Conservation (phyloP, 2,329 filamentous ascomycete genomes). For the Scedosporium aurantiacum region DNA sequence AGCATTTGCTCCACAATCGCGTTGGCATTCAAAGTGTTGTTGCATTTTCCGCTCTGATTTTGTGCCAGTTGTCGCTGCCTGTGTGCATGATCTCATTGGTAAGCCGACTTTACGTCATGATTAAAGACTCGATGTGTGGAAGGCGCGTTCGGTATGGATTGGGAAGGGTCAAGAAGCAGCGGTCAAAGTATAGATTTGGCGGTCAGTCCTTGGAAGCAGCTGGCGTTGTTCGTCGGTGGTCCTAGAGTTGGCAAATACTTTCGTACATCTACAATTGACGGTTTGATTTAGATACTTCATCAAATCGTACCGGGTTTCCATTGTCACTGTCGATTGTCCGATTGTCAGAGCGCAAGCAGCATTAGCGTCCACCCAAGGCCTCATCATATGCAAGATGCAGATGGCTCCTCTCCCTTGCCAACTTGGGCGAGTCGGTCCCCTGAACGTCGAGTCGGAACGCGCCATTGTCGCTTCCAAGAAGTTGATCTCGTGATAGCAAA, state of each 20-base stretch:
- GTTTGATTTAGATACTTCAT: too few species aligned
- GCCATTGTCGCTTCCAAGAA: not conserved
- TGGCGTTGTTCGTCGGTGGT: too few species aligned
- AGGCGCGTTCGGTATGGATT: not conserved
- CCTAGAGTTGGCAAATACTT: too few species aligned
- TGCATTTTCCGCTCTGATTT: not conserved
- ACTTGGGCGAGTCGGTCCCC: too few species aligned
- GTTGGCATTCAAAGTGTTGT: too few species aligned
- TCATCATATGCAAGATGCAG: not conserved
- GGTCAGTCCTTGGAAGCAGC: not conserved
- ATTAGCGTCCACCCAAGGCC: not conserved
- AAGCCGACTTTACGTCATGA: not conserved
- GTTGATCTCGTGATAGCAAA: not conserved
- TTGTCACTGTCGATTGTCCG: too few species aligned
- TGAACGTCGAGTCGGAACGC: too few species aligned
- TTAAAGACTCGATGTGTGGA: not conserved
- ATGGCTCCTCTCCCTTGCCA: too few species aligned
- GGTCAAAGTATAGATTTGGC: not conserved
- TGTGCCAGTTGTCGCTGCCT: not conserved
- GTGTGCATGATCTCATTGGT: not conserved
- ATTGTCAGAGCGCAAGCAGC: not conserved
- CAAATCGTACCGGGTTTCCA: too few species aligned
- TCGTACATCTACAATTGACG: too few species aligned
- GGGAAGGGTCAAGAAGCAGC: not conserved
- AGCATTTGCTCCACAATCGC: too few species aligned